phyloP scores from a whole-genome alignment of 371 early-diverging fungal species.

The Nosema granulosis region DNA sequence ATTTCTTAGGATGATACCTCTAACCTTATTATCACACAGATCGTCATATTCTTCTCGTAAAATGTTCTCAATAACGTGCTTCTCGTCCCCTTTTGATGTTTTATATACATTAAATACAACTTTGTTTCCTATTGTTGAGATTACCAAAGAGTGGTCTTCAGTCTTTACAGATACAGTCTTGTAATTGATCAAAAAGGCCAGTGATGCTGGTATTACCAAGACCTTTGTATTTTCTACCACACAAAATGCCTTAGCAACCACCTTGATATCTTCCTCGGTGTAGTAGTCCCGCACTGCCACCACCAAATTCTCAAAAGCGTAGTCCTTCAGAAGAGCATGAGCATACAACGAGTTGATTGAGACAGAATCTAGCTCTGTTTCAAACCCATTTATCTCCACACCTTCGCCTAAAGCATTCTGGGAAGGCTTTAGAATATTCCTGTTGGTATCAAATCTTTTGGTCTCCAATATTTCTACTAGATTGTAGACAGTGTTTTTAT shows the following conservation, averaged over 20 bases:
- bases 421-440: no score
- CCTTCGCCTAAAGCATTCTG: no score
- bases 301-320: background rate
- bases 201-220: background rate
- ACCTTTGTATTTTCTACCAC: background rate
- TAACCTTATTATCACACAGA: background rate
- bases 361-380: no score
- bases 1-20: background rate
- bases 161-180: background rate
- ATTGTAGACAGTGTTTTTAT: no score
- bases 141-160: background rate
- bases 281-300: background rate
- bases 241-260: background rate
- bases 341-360: no score
- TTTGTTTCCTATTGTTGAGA: background rate
- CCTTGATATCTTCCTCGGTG: background rate
- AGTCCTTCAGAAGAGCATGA: no score
- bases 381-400: no score
- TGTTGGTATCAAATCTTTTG: no score
- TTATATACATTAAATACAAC: conserved; percentile 6
- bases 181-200: no score
- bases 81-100: background rate
- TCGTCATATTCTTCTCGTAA: background rate
- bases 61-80: background rate
- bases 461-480: no score